A percentile compares a stretch with the other conserved stretches of the same genome.
Evolutionary conservation across 129 eudicot species (phyloP).

Genomic region (Centella asiatica): DNA sequence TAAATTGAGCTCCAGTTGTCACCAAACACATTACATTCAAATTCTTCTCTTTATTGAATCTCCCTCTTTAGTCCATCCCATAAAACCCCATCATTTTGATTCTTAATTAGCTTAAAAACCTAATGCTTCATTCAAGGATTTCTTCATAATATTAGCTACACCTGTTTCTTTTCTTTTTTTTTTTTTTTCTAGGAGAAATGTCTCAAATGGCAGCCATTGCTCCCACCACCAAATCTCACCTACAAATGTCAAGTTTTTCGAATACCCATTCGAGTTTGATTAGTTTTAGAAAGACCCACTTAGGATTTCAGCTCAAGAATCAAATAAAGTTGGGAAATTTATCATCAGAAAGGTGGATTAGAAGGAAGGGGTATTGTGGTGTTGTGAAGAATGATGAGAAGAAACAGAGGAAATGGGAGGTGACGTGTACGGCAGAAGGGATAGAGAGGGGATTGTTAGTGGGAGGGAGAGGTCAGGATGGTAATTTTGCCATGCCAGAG

Average conservation of each 20-base stretch:
- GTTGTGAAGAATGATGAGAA: constrained; percentile 14
- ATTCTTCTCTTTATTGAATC: no score
- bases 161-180: neutral
- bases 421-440: constrained; percentile 77
- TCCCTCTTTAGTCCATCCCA: no score
- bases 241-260: constrained; percentile 21
- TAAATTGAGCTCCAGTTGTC: no score
- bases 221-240: constrained; percentile 19
- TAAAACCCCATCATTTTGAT: neutral
- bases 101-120: neutral
- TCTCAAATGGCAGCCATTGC: constrained; percentile 30
- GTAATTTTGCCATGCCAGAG: constrained; percentile 43
- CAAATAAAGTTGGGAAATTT: constrained; percentile 27
- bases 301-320: constrained; percentile 19
- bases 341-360: constrained; percentile 3
- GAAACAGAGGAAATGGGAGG: constrained; percentile 20
- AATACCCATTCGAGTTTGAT: constrained; percentile 26
- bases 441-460: constrained; percentile 46
- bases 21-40: no score
- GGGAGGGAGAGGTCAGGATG: constrained; percentile 39
- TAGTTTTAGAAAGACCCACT: constrained; percentile 30
- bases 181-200: constrained; percentile 5
- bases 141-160: neutral
- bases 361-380: constrained; percentile 11
- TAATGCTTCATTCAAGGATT: neutral